Evolutionary conservation across 352 stramenopile species (phyloP).

Genomic region (Phytophthora ramorum): DNA sequence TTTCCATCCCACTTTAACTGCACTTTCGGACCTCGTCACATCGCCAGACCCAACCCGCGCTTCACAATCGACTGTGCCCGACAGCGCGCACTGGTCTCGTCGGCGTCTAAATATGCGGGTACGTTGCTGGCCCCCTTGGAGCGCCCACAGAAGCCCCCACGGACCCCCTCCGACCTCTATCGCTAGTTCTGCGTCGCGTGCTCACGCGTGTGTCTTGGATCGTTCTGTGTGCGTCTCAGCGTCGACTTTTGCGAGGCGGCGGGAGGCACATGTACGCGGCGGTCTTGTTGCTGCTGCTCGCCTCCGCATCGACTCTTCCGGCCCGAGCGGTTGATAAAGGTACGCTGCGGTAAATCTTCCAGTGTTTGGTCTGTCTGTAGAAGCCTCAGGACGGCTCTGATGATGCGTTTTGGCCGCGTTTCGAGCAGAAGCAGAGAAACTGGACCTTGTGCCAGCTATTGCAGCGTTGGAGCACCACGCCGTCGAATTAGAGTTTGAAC

Average conservation of each 20-base stretch:
- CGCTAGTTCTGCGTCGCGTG: constrained; percentile 5
- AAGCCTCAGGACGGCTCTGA: constrained; percentile 1
- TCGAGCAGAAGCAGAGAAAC: constrained; percentile 21
- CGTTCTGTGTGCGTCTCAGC: constrained; percentile 16
- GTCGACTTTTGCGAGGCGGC: constrained; percentile 38
- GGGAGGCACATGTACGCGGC: constrained; percentile 21
- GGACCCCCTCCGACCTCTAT: background rate
- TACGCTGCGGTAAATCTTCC: background rate
- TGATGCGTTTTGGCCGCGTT: constrained; percentile 5
- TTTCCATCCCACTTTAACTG: constrained; percentile 2
- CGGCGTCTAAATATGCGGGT: constrained; percentile 35
- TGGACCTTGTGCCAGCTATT: constrained; percentile 23
- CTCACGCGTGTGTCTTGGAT: constrained; percentile 10
- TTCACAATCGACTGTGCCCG: constrained; percentile 23
- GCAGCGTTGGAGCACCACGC: constrained; percentile 22
- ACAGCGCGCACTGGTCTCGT: constrained; percentile 21
- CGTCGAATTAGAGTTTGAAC: constrained; percentile 34
- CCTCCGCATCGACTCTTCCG: constrained; percentile 23
- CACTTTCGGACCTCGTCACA: constrained; percentile 26
- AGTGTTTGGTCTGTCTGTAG: constrained; percentile 1
- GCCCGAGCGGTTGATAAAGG: constrained; percentile 11
- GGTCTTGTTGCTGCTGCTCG: constrained; percentile 34
- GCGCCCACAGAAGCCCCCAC: background rate
- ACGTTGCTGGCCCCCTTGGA: constrained; percentile 1
- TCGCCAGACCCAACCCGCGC: constrained; percentile 17